phyloP scores from a whole-genome alignment of 352 stramenopile species.

The Globisporangium cederbergense region DNA sequence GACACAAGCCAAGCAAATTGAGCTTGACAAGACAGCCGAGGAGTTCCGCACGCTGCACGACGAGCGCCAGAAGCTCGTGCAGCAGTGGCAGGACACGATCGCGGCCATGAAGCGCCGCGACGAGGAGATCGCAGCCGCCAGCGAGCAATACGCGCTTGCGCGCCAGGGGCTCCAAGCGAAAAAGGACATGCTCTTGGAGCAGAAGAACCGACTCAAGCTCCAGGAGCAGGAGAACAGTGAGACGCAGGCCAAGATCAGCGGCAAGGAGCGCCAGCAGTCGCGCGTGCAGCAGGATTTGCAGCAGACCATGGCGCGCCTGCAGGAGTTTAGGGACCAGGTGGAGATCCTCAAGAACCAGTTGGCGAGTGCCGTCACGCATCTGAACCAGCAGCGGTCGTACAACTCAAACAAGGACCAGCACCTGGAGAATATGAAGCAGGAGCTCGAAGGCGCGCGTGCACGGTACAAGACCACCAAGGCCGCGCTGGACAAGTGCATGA shows the following conservation, averaged over 20 bases:
- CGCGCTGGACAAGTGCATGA: slow-evolving; percentile 66
- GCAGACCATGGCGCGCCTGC: slow-evolving; percentile 45
- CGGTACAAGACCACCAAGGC: slow-evolving; percentile 83
- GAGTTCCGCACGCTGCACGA: slow-evolving; percentile 92
- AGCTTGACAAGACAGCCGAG: slow-evolving; percentile 93
- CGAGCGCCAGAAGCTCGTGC: slow-evolving; percentile 92
- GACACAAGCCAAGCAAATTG: slow-evolving; percentile 94
- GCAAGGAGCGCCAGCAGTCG: slow-evolving; percentile 64
- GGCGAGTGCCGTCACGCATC: slow-evolving; percentile 72
- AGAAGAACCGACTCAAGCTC: slow-evolving; percentile 76
- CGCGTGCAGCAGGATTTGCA: slow-evolving; percentile 72
- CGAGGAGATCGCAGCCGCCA: slow-evolving; percentile 90
- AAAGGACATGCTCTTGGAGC: slow-evolving; percentile 69
- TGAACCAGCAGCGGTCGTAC: slow-evolving; percentile 77
- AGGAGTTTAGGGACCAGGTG: slow-evolving; percentile 90
- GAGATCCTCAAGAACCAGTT: slow-evolving; percentile 92
- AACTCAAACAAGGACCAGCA: slow-evolving; percentile 71
- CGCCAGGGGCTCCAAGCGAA: slow-evolving; percentile 50
- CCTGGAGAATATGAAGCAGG: slow-evolving; percentile 78
- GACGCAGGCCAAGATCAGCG: slow-evolving; percentile 62
- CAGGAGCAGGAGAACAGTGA: slow-evolving; percentile 88
- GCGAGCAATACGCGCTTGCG: slow-evolving; percentile 83
- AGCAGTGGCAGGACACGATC: slow-evolving; percentile 94
- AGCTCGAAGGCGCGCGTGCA: slow-evolving; percentile 57
- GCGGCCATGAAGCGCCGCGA: slow-evolving; percentile 92